Conservation (phyloP, 179 eudicot genomes). For the Silene vulgaris region DNA sequence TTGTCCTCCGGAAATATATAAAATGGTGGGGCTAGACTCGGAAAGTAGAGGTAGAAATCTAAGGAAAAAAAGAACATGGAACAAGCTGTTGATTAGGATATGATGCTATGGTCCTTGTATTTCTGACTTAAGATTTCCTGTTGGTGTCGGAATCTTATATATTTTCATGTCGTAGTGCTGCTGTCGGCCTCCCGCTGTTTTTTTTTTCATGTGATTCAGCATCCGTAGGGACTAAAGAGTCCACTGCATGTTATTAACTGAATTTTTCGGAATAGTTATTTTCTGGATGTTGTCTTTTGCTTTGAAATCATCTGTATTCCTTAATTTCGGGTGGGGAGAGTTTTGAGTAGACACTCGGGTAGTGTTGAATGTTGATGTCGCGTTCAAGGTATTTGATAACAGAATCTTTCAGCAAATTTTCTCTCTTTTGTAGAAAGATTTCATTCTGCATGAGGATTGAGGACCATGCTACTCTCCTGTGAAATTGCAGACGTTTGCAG, state of each 20-base stretch:
- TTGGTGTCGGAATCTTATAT: background rate
- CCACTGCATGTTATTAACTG: background rate
- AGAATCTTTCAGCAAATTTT: conserved; percentile 12
- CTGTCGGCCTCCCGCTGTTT: background rate
- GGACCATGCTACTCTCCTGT: conserved; percentile 16
- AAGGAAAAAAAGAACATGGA: background rate
- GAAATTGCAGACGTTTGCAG: conserved; percentile 6
- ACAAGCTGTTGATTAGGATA: conserved; percentile 2
- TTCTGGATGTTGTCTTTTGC: background rate
- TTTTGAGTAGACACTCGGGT: background rate
- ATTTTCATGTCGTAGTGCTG: background rate
- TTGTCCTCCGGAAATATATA: conserved; percentile 1
- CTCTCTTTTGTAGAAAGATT: conserved; percentile 17
- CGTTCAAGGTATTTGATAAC: conserved; percentile 10
- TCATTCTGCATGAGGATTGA: conserved; percentile 7
- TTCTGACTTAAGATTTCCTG: too few species aligned
- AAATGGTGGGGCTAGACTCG: background rate
- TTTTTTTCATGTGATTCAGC: background rate
- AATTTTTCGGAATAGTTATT: background rate
- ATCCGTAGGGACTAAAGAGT: too few species aligned
- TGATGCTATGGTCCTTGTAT: background rate
- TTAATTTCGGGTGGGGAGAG: background rate
- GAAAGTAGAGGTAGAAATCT: conserved; percentile 9
- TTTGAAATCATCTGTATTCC: background rate
- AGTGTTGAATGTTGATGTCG: conserved; percentile 1